Percentiles rank a stretch among this genome's conserved stretches.
These are phyloP conservation scores for Multifurca ochricompacta DNA, from an alignment of 768 basidiomycete genomes.

Conservation along the genomic window DNA sequence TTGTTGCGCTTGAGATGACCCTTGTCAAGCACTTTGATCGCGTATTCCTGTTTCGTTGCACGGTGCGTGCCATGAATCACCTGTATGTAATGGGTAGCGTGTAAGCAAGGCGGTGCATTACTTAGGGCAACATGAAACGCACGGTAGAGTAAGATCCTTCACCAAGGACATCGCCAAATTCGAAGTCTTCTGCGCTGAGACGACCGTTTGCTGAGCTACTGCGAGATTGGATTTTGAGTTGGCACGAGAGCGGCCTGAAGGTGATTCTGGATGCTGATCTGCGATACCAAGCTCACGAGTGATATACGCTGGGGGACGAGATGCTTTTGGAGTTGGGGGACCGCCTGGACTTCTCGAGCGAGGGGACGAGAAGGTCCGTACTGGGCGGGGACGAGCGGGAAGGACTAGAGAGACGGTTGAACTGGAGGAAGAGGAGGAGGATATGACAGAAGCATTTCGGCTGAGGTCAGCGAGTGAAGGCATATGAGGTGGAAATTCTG, in stretches of 20 bases:
- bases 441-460: conserved; percentile 72
- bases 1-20: conserved; percentile 71
- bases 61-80: conserved; percentile 49
- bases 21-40: conserved; percentile 81
- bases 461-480: conserved; percentile 56
- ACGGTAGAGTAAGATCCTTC: conserved; percentile 82
- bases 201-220: conserved; percentile 41
- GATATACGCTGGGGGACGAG: conserved; percentile 47
- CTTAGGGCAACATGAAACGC: conserved; percentile 26
- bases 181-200: conserved; percentile 53
- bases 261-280: conserved; percentile 22
- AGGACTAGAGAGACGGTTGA: conserved; percentile 36
- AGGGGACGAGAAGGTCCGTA: conserved; percentile 58
- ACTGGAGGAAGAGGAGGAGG: conserved; percentile 45
- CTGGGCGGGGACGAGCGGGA: conserved; percentile 39
- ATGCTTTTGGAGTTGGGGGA: conserved; percentile 30
- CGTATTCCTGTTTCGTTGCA: conserved; percentile 55
- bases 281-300: conserved; percentile 46
- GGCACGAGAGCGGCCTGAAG: conserved; percentile 25
- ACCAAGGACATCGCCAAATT: conserved; percentile 65
- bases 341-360: conserved; percentile 47
- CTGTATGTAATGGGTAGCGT: conserved; percentile 33
- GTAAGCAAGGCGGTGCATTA: conserved; percentile 6
- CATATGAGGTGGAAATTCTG: conserved; percentile 25
- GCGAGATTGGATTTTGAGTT: conserved; percentile 33